Conservation (phyloP, 306 rosid species). For the Ceratonia siliqua region DNA sequence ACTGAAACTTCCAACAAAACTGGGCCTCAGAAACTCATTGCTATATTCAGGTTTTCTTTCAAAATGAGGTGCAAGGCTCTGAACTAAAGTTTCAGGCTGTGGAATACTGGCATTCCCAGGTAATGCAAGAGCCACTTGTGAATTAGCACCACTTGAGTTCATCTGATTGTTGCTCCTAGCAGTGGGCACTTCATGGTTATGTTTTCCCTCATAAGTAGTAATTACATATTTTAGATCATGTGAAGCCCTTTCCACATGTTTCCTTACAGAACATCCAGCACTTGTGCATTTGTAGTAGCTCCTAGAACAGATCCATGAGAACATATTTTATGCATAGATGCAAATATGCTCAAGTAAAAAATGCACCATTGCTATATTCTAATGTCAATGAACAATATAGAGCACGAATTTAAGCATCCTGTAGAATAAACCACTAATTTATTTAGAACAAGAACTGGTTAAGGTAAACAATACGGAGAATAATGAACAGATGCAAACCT, state of each 20-base stretch:
- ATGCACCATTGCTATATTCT: neutral
- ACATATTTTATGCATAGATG: conserved; percentile 17
- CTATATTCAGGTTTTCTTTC: conserved; percentile 65
- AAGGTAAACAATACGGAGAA: neutral
- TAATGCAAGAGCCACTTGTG: conserved; percentile 45
- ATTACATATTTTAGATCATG: conserved; percentile 69
- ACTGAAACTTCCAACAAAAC: conserved; percentile 53
- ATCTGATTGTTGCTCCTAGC: conserved; percentile 66
- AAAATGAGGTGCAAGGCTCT: conserved; percentile 55
- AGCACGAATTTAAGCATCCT: neutral
- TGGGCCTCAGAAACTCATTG: conserved; percentile 48
- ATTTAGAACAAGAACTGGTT: conserved; percentile 10
- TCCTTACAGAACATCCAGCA: conserved; percentile 81
- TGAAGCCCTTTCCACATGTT: conserved; percentile 94
- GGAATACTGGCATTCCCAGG: conserved; percentile 40
- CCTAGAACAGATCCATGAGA: conserved; percentile 45
- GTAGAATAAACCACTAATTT: neutral
- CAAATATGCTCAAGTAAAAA: neutral
- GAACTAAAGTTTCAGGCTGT: conserved; percentile 51
- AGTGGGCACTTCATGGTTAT: conserved; percentile 80
- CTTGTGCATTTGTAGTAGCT: conserved; percentile 97
- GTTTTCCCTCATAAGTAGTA: conserved; percentile 89
- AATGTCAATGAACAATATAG: neutral
- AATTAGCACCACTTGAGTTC: conserved; percentile 46
- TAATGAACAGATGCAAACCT: neutral